These are phyloP conservation scores for Solioccasus polychromus DNA, from an alignment of 768 basidiomycete species.

Conservation along the genomic window DNA sequence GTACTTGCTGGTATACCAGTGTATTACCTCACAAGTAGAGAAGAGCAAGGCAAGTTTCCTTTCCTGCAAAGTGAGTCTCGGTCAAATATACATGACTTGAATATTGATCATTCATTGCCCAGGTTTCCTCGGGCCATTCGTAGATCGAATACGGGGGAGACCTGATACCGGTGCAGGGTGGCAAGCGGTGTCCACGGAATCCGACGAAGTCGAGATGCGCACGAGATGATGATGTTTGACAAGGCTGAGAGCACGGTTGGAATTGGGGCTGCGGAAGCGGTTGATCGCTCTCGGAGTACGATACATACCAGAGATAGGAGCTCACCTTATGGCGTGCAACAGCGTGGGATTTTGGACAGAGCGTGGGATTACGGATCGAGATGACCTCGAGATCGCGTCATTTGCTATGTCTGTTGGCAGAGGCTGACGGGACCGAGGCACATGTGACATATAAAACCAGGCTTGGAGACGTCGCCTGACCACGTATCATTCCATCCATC, in stretches of 20 bases:
- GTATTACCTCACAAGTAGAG: constrained; percentile 72
- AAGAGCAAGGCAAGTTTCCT: constrained; percentile 37
- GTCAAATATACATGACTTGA: constrained; percentile 2
- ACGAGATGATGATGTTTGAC: constrained; percentile 10
- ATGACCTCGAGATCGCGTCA: constrained; percentile 9
- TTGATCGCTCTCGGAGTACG: neutral
- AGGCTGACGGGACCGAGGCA: constrained; percentile 1
- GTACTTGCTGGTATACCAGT: constrained; percentile 77
- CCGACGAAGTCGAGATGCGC: constrained; percentile 61
- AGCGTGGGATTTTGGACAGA: constrained; percentile 17
- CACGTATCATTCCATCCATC: constrained; percentile 1
- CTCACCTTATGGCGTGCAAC: too few species aligned
- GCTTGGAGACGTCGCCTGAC: neutral
- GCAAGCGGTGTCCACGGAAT: constrained; percentile 72
- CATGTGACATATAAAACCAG: neutral
- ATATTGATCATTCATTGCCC: neutral
- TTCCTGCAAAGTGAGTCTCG: constrained; percentile 36
- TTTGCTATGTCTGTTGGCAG: neutral
- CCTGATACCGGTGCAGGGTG: constrained; percentile 61
- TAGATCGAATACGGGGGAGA: constrained; percentile 50
- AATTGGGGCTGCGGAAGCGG: neutral
- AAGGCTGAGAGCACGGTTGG: too few species aligned
- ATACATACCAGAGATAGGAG: too few species aligned
- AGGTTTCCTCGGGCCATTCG: constrained; percentile 43
- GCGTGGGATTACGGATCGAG: neutral